Base-by-base conservation (phyloP, 139 green algal genomes). In the Chlamydomonas asymmetrica region DNA sequence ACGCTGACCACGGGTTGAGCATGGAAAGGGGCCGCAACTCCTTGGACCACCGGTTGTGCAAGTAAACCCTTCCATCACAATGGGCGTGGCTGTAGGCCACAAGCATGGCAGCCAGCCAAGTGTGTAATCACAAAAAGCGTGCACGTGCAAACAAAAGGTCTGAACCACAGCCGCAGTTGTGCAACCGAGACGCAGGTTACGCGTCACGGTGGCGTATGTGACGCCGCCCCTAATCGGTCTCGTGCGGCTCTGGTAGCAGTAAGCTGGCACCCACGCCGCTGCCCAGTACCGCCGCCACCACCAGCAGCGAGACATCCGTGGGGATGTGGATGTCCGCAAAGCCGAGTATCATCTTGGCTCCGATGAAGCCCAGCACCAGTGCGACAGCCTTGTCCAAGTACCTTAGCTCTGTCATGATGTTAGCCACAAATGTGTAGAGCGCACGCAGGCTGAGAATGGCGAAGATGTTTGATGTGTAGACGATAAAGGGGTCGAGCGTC, bases 381-480 rank as follows among this genome's bases (percentile, higher is more conserved):
- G 93, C 93, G 34, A 98, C 91, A 2, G 91, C 79, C 74, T 97
- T 97, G 76, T 97, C 92, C 27, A 97, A 76, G 73, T 80, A 93
- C 31, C 79, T 60, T 54, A 93, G 82, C 76, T 92, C 75, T 0
- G 68, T 80, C 81, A 89, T 87, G 27, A 85, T 69, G 0, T 68
- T 77, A 0, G 71, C 71, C 20, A 94, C 75, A 65, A 91, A 91
- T 18, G 34, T 29, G 72, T 97, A 98, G 22, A 98, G 79, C 2
- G 87, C 84, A 37, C 94, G 83, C 34, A 98, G 78, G 27, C 69
- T 89, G 4, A 96, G 64, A 73, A 98, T 97, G 6, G 94, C 94
- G 84, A 94, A 95, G 39, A 99, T 92, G 91, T 98, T 99, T 64
- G 87, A 95, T 4, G 91, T 93, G 82, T 97, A 99, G 0, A 99